Conservation (phyloP, 2,329 filamentous ascomycete genomes). For the Stagonosporopsis cucurbitacearum region DNA sequence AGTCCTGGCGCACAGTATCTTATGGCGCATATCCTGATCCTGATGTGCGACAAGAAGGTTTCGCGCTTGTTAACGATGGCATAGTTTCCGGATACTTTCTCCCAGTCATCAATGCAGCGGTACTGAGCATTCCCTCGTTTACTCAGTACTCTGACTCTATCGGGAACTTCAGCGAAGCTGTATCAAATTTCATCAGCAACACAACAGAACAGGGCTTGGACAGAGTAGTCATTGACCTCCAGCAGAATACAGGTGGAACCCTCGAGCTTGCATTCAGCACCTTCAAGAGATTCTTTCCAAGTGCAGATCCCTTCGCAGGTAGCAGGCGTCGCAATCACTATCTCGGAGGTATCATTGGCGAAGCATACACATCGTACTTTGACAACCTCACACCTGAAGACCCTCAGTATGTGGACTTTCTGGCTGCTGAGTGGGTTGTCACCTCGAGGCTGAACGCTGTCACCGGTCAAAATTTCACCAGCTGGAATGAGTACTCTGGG, state of each 20-base stretch:
- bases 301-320: constrained; percentile 48
- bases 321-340: constrained; percentile 53
- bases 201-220: no score
- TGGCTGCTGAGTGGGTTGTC: constrained; percentile 27
- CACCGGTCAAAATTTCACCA: constrained; percentile 42
- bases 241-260: constrained; percentile 61
- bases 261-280: constrained; percentile 37
- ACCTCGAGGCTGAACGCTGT: constrained; percentile 24
- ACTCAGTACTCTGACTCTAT: no score
- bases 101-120: no score
- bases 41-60: constrained; percentile 26
- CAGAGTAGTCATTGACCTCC: no score
- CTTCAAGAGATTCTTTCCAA: constrained; percentile 60
- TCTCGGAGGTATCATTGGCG: no score
- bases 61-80: constrained; percentile 24
- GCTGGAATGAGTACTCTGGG: constrained; percentile 51
- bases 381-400: no score
- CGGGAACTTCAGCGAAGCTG: no score
- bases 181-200: no score
- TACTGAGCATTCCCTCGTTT: no score
- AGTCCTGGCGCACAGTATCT: no score
- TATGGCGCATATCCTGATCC: constrained; percentile 16
- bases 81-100: constrained; percentile 53
- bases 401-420: no score
- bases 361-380: no score